Base-by-base conservation (phyloP, 2,329 filamentous ascomycete species). In the Basipetospora sp. region DNA sequence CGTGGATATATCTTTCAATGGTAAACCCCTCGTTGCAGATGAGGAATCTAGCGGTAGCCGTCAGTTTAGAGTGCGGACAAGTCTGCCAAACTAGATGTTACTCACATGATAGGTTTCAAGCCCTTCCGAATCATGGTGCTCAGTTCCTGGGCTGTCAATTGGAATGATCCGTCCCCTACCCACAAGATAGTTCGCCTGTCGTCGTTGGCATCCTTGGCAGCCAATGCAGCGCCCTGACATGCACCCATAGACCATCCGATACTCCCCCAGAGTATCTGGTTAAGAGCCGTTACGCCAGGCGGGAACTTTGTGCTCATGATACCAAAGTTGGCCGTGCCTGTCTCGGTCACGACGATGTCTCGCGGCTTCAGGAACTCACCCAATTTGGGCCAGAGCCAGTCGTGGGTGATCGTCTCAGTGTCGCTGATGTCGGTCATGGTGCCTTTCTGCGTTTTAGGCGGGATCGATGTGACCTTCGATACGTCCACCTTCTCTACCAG, bases 1-100 rank as follows among this genome's bases (percentile, higher is more conserved):
- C 84, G 56, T 93, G 85, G 50, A 93, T 92, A 54, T 74, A 81
- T 20, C 86, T 75, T 60, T 94, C 86, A 53, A 92, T 90, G 8
- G 85, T 90, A 60, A 82, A 93, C 9, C 86, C 86, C 29, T 87
- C 74, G 54, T 92, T 92, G 66, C 81, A 85, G 47, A 93, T 79
- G 44, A 90, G 67, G 54, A 93, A 88, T 44, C 72, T 74, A 39
- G 5, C 26, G n/a, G 36, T 3, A 4, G n/a, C 26, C 30, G 40
- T 56, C 43, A 55, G 47, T 34, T 34, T 9, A 9, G 4, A 16
- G 10, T 3, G 13, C 13, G 11, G 14, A 4, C 19, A 13, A 10
- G 4, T 18, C 15, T 10, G 11, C 18, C 13, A 31, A 20, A 5
- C 22, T 9, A 16, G 16, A 3, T 13, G 18, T 4, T 19, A 60